Percentiles rank a stretch among this genome's conserved stretches.
Evolutionary conservation across 768 basidiomycete genomes (phyloP).

Genomic region (Psilocybe sp.): DNA sequence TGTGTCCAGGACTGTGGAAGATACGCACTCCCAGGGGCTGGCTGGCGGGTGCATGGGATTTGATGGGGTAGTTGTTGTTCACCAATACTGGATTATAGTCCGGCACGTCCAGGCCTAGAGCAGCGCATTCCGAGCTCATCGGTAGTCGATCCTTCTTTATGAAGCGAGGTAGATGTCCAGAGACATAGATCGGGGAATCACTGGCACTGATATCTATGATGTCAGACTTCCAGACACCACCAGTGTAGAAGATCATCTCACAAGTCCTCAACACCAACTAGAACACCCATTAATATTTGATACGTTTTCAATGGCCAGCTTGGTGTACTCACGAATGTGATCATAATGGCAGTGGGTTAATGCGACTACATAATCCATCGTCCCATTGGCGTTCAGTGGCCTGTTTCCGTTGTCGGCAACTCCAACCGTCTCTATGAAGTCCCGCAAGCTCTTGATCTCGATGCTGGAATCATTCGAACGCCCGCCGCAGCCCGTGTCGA

Average conservation of each 20-base stretch:
- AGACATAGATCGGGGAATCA: slow-evolving; percentile 47
- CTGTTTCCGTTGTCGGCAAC: slow-evolving; percentile 38
- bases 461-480: slow-evolving; percentile 36
- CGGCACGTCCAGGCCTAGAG: slow-evolving; percentile 37
- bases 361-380: slow-evolving; percentile 44
- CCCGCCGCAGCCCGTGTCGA: slow-evolving; percentile 59
- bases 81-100: slow-evolving; percentile 46
- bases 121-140: slow-evolving; percentile 42
- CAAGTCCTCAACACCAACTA: slow-evolving; percentile 53
- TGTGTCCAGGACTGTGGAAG: slow-evolving; percentile 58
- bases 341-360: slow-evolving; percentile 58
- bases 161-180: slow-evolving; percentile 44
- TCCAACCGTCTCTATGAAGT: slow-evolving; percentile 46
- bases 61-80: slow-evolving; percentile 35
- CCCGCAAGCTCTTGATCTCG: slow-evolving; percentile 32
- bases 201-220: slow-evolving; percentile 8
- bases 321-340: slow-evolving; percentile 46
- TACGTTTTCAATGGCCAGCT: not conserved
- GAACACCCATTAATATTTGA: not conserved
- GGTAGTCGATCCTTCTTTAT: slow-evolving; percentile 37
- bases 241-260: slow-evolving; percentile 10
- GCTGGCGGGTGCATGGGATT: slow-evolving; percentile 15
- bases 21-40: slow-evolving; percentile 35
- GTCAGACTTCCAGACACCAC: not conserved
- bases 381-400: slow-evolving; percentile 42